Percentiles rank a stretch among this genome's conserved stretches.
phyloP scores from a whole-genome alignment of 352 stramenopile species.

The Halophytophthora batemanensis region DNA sequence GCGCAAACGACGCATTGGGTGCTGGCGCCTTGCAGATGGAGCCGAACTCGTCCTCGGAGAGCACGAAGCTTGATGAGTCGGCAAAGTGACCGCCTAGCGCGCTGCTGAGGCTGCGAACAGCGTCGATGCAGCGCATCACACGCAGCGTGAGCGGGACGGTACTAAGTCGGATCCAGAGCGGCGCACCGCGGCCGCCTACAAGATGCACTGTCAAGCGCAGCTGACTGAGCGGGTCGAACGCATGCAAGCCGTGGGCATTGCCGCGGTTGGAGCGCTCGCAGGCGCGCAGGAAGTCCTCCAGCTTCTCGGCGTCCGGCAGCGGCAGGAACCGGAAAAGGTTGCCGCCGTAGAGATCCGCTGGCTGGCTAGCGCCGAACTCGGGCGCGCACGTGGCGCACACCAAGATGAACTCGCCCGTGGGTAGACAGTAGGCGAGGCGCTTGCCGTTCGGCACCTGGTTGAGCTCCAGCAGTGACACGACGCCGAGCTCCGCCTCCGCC shows the following conservation, averaged over 20 bases:
- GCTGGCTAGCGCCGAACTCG: slow-evolving; percentile 30
- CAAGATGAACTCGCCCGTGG: slow-evolving; percentile 73
- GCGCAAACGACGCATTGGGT: not conserved
- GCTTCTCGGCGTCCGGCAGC: slow-evolving; percentile 51
- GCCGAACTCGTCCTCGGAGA: slow-evolving; percentile 60
- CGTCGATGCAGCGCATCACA: slow-evolving; percentile 80
- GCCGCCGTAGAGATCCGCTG: slow-evolving; percentile 53
- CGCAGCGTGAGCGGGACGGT: slow-evolving; percentile 67
- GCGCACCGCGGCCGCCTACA: slow-evolving; percentile 11
- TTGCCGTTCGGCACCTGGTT: slow-evolving; percentile 42
- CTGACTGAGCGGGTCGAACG: slow-evolving; percentile 21
- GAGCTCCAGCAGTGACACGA: slow-evolving; percentile 65
- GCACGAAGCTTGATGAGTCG: slow-evolving; percentile 71
- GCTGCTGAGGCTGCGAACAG: slow-evolving; percentile 40
- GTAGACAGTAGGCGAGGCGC: slow-evolving; percentile 63
- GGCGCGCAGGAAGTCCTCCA: slow-evolving; percentile 51
- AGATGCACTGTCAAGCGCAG: slow-evolving; percentile 49
- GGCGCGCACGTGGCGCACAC: slow-evolving; percentile 43
- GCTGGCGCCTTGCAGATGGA: slow-evolving; percentile 27
- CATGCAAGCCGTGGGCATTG: slow-evolving; percentile 6
- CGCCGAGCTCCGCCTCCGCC: slow-evolving; percentile 40
- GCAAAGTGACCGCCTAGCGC: slow-evolving; percentile 46
- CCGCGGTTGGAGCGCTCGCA: slow-evolving; percentile 9
- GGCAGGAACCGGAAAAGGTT: slow-evolving; percentile 61
- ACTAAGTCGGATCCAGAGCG: slow-evolving; percentile 54